Percentiles rank a stretch among this genome's conserved stretches.
These are phyloP conservation scores for Botrytis byssoidea DNA, from an alignment of 2,329 filamentous ascomycete genomes.

Conservation along the genomic window DNA sequence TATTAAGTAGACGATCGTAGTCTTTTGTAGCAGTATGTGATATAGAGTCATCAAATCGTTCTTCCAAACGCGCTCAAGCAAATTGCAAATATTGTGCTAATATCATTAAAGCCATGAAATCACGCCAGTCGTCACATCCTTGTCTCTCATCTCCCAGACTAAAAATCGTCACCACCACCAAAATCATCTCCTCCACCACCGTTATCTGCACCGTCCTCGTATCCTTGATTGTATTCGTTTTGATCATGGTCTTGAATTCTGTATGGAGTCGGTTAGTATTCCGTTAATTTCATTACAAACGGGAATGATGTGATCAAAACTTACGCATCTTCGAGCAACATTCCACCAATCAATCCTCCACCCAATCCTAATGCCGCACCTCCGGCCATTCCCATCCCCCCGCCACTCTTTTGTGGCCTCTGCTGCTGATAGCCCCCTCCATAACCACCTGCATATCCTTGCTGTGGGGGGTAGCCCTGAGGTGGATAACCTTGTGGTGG, in stretches of 20 bases:
- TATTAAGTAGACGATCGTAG: background rate
- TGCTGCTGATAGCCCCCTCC: constrained; percentile 38
- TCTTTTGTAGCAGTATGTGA: background rate
- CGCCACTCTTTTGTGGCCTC: constrained; percentile 46
- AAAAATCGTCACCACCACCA: constrained; percentile 23
- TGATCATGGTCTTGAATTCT: constrained; percentile 59
- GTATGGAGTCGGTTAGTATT: background rate
- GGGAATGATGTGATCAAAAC: background rate
- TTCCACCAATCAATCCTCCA: constrained; percentile 77
- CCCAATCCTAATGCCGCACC: constrained; percentile 76
- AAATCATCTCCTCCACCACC: constrained; percentile 30
- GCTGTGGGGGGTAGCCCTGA: constrained; percentile 37
- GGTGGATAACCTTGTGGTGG: constrained; percentile 40
- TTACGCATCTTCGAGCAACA: constrained; percentile 62
- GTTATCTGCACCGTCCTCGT: constrained; percentile 32
- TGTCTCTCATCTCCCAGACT: constrained; percentile 44
- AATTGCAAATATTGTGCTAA: background rate
- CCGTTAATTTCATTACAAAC: background rate
- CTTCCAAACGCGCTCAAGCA: background rate
- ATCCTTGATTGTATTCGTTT: constrained; percentile 55
- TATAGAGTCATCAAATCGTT: background rate
- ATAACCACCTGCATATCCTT: constrained; percentile 35
- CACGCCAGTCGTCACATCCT: constrained; percentile 30
- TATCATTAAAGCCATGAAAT: background rate
- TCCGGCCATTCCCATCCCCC: constrained; percentile 65